phyloP scores from a whole-genome alignment of 78 protist genomes.

The Neovahlkampfia damariscottae region DNA sequence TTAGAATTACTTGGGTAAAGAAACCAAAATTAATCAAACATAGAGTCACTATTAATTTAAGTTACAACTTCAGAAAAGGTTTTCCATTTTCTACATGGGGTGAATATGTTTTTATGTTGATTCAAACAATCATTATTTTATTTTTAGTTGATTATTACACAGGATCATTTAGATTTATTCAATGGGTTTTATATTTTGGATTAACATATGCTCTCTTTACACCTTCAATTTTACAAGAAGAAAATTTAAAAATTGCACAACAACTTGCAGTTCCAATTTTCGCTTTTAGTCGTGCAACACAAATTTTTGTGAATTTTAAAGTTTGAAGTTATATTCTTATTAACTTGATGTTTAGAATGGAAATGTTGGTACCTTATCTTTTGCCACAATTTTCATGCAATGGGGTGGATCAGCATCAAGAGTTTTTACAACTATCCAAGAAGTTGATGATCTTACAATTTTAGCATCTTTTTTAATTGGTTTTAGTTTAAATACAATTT shows the following conservation, averaged over 20 bases:
- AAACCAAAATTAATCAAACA: no score
- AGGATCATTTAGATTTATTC: neutral
- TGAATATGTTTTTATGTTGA: neutral
- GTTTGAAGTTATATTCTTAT: no score
- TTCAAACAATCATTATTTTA: neutral
- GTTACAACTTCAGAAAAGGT: neutral
- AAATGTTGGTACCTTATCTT: neutral
- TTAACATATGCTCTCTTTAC: neutral
- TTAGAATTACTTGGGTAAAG: neutral
- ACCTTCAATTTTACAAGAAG: neutral
- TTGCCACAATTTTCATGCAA: neutral
- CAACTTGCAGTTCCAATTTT: neutral
- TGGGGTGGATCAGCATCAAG: neutral
- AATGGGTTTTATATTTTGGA: neutral
- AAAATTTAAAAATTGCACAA: neutral
- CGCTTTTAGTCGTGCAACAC: neutral
- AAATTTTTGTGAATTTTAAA: neutral
- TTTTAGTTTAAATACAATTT: neutral
- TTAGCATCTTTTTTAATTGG: neutral
- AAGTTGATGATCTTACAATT: neutral
- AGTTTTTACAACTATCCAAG: neutral
- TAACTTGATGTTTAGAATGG: no score
- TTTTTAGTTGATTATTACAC: neutral
- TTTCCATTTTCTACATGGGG: neutral
- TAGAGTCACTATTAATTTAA: neutral